Evolutionary conservation across 1,284 basidiomycete species (phyloP).

Genomic region (Kwoniella shivajii): DNA sequence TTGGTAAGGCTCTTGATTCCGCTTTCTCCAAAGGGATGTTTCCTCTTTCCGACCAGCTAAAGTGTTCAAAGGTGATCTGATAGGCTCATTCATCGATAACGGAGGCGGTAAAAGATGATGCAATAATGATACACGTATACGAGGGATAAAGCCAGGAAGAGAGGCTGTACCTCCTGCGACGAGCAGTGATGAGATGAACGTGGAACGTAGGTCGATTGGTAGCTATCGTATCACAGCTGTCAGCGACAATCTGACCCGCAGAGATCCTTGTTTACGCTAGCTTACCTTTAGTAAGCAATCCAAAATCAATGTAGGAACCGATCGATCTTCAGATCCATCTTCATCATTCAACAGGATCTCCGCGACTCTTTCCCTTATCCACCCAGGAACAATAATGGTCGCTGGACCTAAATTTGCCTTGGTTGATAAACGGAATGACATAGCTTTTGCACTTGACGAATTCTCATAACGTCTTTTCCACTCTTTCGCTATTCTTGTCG

Average conservation of each 20-base stretch:
- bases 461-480: constrained; percentile 19
- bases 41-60: constrained; percentile 7
- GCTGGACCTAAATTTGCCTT: constrained; percentile 54
- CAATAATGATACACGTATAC: constrained; percentile 74
- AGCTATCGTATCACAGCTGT: constrained; percentile 59
- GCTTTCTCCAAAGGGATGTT: constrained; percentile 25
- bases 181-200: constrained; percentile 76
- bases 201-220: constrained; percentile 82
- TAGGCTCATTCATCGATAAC: constrained; percentile 32
- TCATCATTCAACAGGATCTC: constrained; percentile 88
- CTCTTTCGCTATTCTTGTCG: constrained; percentile 12
- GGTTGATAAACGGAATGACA: constrained; percentile 19
- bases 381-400: constrained; percentile 83
- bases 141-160: constrained; percentile 87
- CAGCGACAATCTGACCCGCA: constrained; percentile 6
- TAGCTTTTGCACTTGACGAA: constrained; percentile 23
- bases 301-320: constrained; percentile 76
- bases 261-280: constrained; percentile 1
- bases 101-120: constrained; percentile 61
- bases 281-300: constrained; percentile 74
- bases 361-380: constrained; percentile 87
- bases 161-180: constrained; percentile 86
- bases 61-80: constrained; percentile 21
- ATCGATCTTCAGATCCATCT: constrained; percentile 83
- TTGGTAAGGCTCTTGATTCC: constrained; percentile 69